These are phyloP conservation scores for Iris pallida DNA, from an alignment of 116 monocot genomes.

Conservation along the genomic window DNA sequence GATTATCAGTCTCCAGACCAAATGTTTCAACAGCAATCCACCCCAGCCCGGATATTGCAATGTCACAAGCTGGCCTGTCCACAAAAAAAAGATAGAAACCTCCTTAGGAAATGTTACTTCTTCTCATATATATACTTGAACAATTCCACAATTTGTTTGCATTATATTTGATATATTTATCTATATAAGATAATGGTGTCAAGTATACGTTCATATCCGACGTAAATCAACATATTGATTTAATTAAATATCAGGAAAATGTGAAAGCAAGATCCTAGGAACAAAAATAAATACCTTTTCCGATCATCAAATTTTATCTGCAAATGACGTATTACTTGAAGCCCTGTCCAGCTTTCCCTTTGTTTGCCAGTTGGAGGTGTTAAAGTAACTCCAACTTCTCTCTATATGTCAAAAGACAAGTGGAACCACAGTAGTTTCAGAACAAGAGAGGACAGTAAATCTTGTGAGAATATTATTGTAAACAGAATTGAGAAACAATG, in stretches of 20 bases:
- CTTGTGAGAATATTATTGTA: too few relatives aligned
- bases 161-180: too few relatives aligned
- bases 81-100: conserved; percentile 3
- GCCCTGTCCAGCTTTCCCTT: conserved; percentile 72
- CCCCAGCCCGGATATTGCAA: conserved; percentile 91
- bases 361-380: conserved; percentile 77
- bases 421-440: not conserved
- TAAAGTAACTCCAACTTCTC: conserved; percentile 63
- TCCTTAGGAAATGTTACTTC: too few relatives aligned
- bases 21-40: conserved; percentile 84
- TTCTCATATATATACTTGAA: too few relatives aligned
- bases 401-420: conserved; percentile 39
- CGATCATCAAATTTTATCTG: conserved; percentile 50
- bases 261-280: too few relatives aligned
- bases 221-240: too few relatives aligned
- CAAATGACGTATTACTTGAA: conserved; percentile 55
- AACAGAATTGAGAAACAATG: too few relatives aligned
- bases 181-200: too few relatives aligned
- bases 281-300: conserved; percentile 44
- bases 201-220: too few relatives aligned
- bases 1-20: conserved; percentile 1
- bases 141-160: too few relatives aligned
- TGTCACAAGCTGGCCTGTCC: conserved; percentile 83
- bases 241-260: too few relatives aligned
- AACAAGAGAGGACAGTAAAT: too few relatives aligned